These are phyloP conservation scores for Candida takata DNA, from an alignment of 805 yeast genomes.

Conservation along the genomic window DNA sequence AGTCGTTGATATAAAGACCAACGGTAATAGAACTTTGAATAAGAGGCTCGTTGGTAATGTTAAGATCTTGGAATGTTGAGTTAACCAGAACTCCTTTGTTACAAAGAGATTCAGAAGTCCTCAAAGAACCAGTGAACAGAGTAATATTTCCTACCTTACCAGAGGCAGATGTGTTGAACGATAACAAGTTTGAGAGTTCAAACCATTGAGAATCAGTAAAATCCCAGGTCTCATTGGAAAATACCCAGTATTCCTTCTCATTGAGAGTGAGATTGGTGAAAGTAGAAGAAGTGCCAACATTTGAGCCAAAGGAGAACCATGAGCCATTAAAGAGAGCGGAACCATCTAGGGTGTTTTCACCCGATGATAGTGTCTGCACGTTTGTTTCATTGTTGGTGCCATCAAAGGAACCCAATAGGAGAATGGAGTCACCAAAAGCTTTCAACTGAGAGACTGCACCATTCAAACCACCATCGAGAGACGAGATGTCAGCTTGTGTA, in stretches of 20 bases:
- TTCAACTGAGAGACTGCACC: constrained; percentile 31
- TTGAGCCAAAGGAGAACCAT: constrained; percentile 39
- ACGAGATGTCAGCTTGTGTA: constrained; percentile 16
- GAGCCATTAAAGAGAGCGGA: constrained; percentile 31
- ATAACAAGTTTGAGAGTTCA: constrained; percentile 19
- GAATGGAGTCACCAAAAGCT: constrained; percentile 29
- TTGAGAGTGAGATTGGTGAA: constrained; percentile 26
- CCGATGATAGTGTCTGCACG: constrained; percentile 25
- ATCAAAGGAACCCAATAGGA: constrained; percentile 42
- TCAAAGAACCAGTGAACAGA: constrained; percentile 21
- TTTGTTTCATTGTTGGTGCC: constrained; percentile 28
- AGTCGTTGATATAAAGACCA: constrained; percentile 39
- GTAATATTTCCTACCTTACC: constrained; percentile 14
- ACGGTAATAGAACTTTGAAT: constrained; percentile 21
- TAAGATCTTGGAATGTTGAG: constrained; percentile 12
- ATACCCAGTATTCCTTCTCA: constrained; percentile 34
- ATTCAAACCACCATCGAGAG: constrained; percentile 32
- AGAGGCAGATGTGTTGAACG: constrained; percentile 27
- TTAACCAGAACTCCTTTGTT: constrained; percentile 15
- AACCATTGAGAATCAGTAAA: constrained; percentile 31
- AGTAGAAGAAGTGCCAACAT: constrained; percentile 8
- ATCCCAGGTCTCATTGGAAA: constrained; percentile 38
- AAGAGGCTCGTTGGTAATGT: constrained; percentile 12
- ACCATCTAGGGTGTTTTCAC: constrained; percentile 29
- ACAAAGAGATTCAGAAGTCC: constrained; percentile 12